A percentile compares a stretch with the other conserved stretches of the same genome.
phyloP scores from a whole-genome alignment of 164 flowering plant genomes.

The Platanus orientalis region DNA sequence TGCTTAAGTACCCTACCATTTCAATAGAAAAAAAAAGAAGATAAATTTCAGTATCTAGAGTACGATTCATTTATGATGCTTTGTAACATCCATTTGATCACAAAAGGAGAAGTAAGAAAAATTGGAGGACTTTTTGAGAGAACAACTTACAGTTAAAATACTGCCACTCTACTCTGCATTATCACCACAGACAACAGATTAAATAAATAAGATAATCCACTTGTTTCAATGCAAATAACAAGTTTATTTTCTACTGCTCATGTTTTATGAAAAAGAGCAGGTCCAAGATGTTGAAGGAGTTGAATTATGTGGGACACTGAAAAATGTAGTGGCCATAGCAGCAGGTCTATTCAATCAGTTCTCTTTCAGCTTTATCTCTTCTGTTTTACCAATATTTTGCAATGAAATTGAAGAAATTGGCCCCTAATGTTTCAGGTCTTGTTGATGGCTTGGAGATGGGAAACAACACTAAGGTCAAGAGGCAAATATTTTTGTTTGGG shows the following conservation, averaged over 20 bases:
- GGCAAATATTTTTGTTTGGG: background rate
- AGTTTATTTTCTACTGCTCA: background rate
- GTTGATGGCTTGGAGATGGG: constrained; percentile 98
- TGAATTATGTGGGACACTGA: constrained; percentile 92
- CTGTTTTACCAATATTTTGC: background rate
- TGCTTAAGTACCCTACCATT: too few species aligned
- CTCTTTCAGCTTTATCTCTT: background rate
- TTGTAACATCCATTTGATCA: too few species aligned
- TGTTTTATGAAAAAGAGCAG: constrained; percentile 28
- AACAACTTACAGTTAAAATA: too few species aligned
- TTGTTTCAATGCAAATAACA: too few species aligned
- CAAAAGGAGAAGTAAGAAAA: too few species aligned
- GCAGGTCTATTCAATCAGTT: constrained; percentile 56
- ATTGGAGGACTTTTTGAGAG: too few species aligned
- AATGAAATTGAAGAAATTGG: background rate
- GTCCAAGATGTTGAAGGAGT: constrained; percentile 94
- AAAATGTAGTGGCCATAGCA: constrained; percentile 91
- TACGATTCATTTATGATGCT: too few species aligned
- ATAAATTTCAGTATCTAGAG: too few species aligned
- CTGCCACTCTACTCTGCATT: too few species aligned
- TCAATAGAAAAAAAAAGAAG: too few species aligned
- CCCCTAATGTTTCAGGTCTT: constrained; percentile 48
- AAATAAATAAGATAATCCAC: too few species aligned
- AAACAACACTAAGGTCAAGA: constrained; percentile 82
- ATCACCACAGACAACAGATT: too few species aligned